Percentiles rank a stretch among this genome's conserved stretches.
These are phyloP conservation scores for Tetracladium maxilliforme DNA, from an alignment of 2,329 filamentous ascomycete species.

Conservation along the genomic window DNA sequence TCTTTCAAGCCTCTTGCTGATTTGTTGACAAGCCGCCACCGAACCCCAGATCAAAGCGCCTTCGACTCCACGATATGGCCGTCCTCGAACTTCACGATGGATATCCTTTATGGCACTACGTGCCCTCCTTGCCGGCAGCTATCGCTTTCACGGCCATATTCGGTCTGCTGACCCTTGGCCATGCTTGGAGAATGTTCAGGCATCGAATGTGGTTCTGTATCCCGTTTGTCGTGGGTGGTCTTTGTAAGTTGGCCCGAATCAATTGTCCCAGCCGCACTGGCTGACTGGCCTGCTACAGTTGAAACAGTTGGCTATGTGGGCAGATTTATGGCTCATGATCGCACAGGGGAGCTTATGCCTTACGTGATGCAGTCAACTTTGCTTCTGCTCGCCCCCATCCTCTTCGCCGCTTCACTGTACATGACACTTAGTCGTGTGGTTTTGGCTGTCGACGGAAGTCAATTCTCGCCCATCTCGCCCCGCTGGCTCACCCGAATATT, in stretches of 20 bases:
- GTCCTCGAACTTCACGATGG: constrained; percentile 14
- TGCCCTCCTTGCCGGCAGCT: constrained; percentile 27
- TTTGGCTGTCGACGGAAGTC: constrained; percentile 9
- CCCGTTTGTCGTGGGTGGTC: constrained; percentile 32
- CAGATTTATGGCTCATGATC: constrained; percentile 19
- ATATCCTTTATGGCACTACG: constrained; percentile 26
- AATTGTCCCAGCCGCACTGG: too few species aligned
- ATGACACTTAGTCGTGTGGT: constrained; percentile 27
- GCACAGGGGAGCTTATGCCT: constrained; percentile 17
- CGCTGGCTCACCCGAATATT: constrained; percentile 16
- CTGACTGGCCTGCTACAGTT: too few species aligned
- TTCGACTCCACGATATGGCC: constrained; percentile 16
- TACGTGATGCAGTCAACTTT: constrained; percentile 25
- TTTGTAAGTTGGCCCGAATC: too few species aligned
- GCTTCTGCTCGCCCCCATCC: constrained; percentile 24
- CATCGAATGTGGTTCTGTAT: constrained; percentile 32
- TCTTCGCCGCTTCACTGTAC: constrained; percentile 29
- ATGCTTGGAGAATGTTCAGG: constrained; percentile 20
- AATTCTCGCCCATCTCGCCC: constrained; percentile 8
- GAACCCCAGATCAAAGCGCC: too few species aligned
- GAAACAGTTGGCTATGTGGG: constrained; percentile 24
- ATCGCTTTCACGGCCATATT: constrained; percentile 25
- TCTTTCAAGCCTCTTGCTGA: too few species aligned
- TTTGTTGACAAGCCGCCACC: too few species aligned
- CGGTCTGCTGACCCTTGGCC: constrained; percentile 17